Evolutionary conservation across 2,329 filamentous ascomycete genomes (phyloP), one percentile per base, ranked within the genome.

Genomic region (Sclerotinia glacialis): DNA sequence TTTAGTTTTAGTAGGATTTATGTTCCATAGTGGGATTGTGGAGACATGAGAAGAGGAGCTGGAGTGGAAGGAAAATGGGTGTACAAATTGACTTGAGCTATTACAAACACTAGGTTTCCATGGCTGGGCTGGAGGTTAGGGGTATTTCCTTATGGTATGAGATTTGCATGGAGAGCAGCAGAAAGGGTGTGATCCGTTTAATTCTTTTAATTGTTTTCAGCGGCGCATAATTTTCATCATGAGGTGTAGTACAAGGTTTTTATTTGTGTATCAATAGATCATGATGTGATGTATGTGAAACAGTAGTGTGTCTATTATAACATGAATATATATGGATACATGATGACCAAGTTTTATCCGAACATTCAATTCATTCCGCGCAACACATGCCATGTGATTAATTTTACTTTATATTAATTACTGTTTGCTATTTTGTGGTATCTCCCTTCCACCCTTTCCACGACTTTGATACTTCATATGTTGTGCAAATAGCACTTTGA

Each of bases 1-100:
- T 86, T 87, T 65, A 95, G 93, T 65, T 98, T 97, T 78, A 93
- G 92, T 71, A 86, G 92, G 72, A 87, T 99, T 68, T 99, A 91
- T 81, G 93, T 98, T 50, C 95, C 95, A 58, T 75, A 60, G 70
- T 37, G 37, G 9, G 23, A 16, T 44, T 44, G 12, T 14, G 14
- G 31, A 18, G 16, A 31, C 5, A 9, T 49, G 47, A 2, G 5
- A 37, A n/a, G 6, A 12, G 14, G 31, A 26, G 9, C 6, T 18
- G 21, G 6, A 3, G n/a, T 23, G 26, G 12, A 18, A 18, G 16
- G 21, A 3, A 31, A 9, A n/a, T 2, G 34, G 53, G 12, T 23
- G 31, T n/a, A 40, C 31, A 40, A n/a, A 55, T 23, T 55, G 31
- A 55, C n/a, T 23, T 55, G 21, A n/a, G 31, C 21, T 23, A 40